Evolutionary conservation across 169 alveolate species (phyloP), one percentile per base, ranked within the genome.

Genomic region (Besnoitia besnoiti): DNA sequence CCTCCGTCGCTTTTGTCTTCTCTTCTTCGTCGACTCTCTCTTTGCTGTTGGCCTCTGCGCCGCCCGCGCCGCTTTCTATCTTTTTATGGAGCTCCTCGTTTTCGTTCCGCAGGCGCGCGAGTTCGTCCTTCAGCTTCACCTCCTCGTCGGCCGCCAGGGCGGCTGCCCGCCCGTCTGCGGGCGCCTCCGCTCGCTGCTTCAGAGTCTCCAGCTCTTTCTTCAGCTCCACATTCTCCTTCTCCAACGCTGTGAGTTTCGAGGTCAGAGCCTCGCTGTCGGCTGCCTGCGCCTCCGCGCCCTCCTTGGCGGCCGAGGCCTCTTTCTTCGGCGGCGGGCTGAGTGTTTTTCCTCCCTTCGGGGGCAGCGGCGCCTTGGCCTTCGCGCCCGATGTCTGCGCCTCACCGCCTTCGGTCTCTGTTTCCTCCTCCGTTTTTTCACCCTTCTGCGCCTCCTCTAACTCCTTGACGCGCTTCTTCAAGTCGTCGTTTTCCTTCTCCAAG

Each of bases 241-340:
- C 47, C 16, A 77, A 37, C 7, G 50, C 40, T 4, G 5, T 55
- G 8, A 37, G 19, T 37, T 24, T 55, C 80, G 14, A 37, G 42
- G 10, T 35, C 80, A 35, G 14, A 3, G 42, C 27, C 85, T 75
- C 33, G 40, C 37, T 47, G 5, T 35, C 51, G 24, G 12, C 47
- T 75, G 85, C 85, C 24, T 75, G 42, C 24, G 42, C 76, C 49
- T 75, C 85, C 85, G 5, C 79, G 7, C 39, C 79, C 79, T 62
- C n/a, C 79, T 7, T 62, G 5, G n/a, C n/a, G n/a, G n/a, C n/a
- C n/a, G n/a, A n/a, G n/a, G 10, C 42, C 79, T 62, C 79, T 33
- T 30, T 62, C 79, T 62, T 62, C 79, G 5, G 24, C 55, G 55
- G 5, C 14, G 55, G 24, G 5, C 55, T 49, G 24, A 8, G 5